These are phyloP conservation scores for Nicotiana obtusifolia DNA, from an alignment of 257 asterid genomes.

Conservation along the genomic window DNA sequence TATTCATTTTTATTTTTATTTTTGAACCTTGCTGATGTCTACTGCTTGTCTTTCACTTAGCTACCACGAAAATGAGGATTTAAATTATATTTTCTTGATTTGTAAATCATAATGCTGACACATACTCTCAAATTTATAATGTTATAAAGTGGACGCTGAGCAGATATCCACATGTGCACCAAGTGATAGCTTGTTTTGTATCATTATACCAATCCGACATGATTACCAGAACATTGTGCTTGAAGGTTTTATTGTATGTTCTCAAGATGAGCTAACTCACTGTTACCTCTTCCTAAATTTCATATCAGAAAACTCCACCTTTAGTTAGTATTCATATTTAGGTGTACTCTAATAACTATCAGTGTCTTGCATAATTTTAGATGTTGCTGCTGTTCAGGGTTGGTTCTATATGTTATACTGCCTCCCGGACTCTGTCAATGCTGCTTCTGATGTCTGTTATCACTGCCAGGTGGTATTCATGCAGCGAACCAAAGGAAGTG, in stretches of 20 bases:
- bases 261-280: background rate
- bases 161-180: background rate
- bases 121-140: background rate
- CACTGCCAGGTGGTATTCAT: constrained; percentile 70
- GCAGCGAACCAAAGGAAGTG: constrained; percentile 49
- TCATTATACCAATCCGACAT: background rate
- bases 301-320: background rate
- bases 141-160: background rate
- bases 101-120: background rate
- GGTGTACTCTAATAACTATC: background rate
- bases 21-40: background rate
- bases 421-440: background rate
- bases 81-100: background rate
- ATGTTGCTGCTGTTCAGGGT: background rate
- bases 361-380: background rate
- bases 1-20: background rate
- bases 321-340: background rate
- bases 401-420: background rate
- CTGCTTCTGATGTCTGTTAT: constrained; percentile 20
- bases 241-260: background rate
- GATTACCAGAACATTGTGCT: background rate
- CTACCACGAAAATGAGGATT: background rate
- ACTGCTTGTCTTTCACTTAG: background rate
- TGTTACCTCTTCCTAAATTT: background rate
- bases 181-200: background rate